Conservation (phyloP, 805 yeast species). For the Starmerella potacharoeniae region DNA sequence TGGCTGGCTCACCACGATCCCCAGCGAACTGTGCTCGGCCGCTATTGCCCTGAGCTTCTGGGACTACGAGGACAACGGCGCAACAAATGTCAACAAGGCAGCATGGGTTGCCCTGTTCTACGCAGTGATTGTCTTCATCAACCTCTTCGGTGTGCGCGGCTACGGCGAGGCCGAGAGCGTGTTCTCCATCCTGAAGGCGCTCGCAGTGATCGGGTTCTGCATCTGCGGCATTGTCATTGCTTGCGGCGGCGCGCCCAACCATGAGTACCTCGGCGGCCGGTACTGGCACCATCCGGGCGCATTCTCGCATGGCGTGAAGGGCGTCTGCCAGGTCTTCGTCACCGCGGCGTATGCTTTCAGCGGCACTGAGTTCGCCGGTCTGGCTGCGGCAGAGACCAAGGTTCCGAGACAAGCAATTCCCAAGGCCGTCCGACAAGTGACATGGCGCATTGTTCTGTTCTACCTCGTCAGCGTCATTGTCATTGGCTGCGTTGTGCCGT, state of each 20-base stretch:
- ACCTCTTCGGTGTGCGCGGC: conserved; percentile 46
- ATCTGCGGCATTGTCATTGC: conserved; percentile 45
- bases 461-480: conserved; percentile 47
- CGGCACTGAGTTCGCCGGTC: conserved; percentile 60
- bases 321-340: conserved; percentile 50
- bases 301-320: conserved; percentile 50
- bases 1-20: conserved; percentile 42
- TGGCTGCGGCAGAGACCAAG: conserved; percentile 63
- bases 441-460: conserved; percentile 65
- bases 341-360: conserved; percentile 63
- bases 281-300: conserved; percentile 52
- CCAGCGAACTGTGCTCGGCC: conserved; percentile 48
- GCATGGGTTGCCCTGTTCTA: conserved; percentile 48
- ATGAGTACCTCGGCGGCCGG: conserved; percentile 27
- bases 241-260: conserved; percentile 47
- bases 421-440: conserved; percentile 62
- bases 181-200: conserved; percentile 45
- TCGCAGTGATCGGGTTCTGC: conserved; percentile 50
- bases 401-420: conserved; percentile 59
- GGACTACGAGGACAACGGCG: conserved; percentile 33
- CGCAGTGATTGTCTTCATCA: conserved; percentile 36
- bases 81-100: conserved; percentile 38
- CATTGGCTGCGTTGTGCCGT: conserved; percentile 60
- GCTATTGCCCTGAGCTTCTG: conserved; percentile 47
- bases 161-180: conserved; percentile 59